Evolutionary conservation across 106 monocot species (phyloP).

Genomic region (Apostasia ramifera): DNA sequence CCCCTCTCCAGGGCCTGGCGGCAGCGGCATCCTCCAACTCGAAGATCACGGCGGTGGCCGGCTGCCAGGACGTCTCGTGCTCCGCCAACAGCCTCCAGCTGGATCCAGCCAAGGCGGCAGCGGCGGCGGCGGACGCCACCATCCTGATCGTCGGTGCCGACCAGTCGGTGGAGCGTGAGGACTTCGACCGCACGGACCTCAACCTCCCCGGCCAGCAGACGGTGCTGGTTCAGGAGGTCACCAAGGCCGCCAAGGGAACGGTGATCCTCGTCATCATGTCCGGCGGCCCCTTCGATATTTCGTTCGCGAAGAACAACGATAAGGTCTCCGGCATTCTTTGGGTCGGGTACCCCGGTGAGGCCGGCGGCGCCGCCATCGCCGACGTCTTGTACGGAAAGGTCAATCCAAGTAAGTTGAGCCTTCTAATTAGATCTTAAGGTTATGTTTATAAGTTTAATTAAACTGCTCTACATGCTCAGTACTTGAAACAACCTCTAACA

Average conservation of each 20-base stretch:
- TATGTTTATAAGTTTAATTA: too few species aligned
- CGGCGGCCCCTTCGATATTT: constrained; percentile 79
- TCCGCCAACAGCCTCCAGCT: constrained; percentile 44
- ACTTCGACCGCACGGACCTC: constrained; percentile 57
- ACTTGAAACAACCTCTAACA: too few species aligned
- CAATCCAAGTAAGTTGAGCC: constrained; percentile 67
- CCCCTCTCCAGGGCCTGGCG: constrained; percentile 76
- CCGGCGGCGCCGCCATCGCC: constrained; percentile 75
- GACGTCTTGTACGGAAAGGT: constrained; percentile 72
- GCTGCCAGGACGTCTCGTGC: constrained; percentile 61
- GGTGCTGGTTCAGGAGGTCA: constrained; percentile 48
- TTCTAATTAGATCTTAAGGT: too few species aligned
- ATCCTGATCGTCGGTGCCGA: constrained; percentile 75
- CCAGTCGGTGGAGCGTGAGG: constrained; percentile 72
- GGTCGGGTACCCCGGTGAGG: constrained; percentile 92
- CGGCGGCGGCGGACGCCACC: constrained; percentile 64
- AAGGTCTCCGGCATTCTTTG: constrained; percentile 70
- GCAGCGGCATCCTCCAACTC: constrained; percentile 11
- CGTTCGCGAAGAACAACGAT: constrained; percentile 52
- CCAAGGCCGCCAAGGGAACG: constrained; percentile 72
- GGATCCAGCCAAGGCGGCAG: constrained; percentile 56
- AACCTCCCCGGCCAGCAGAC: constrained; percentile 78
- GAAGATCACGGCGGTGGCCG: constrained; percentile 29
- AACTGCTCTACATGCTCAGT: too few species aligned
- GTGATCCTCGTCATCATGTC: constrained; percentile 96